Base-by-base conservation (phyloP, 768 basidiomycete species). In the Mrakia blollopis region DNA sequence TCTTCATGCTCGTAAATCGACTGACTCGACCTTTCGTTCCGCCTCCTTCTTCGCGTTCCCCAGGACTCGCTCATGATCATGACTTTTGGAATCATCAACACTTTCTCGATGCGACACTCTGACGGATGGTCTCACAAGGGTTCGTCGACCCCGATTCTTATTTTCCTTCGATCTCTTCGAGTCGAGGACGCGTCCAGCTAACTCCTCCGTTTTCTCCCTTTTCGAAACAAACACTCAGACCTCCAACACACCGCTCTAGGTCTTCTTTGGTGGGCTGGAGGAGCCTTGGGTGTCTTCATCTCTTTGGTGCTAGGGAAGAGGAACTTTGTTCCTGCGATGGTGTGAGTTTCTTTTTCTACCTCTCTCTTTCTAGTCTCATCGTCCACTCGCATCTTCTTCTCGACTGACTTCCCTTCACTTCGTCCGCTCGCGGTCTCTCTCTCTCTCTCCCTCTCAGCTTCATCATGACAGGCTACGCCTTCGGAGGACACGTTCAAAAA, bases 391-490 rank as follows among this genome's bases (percentile, higher is more conserved):
- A 4, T 47, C n/a, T 10, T n/a, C 50, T 28, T 7, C 23, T 54
- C 60, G 41, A 6, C 62, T 16, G 61, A 74, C 75, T 57, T 14
- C 57, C 41, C 30, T 35, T 39, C 37, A 23, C 39, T 41, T 41
- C 44, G 44, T 44, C 14, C 44, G n/a, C n/a, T n/a, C n/a, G n/a
- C 14, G 44, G 14, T 14, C 39, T 44, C 44, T 44, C 44, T 6
- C 44, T 6, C 14, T 11, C 44, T 44, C 44, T 44, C 10, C 7
- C 44, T 6, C 14, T 41, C 77, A 93, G 91, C 68, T 90, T 95
- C 79, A 89, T 93, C 76, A 85, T 97, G 77, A 97, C 95, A 0
- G 95, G 95, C 9, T 96, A 92, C 90, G 94, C 91, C 0, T 95
- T 97, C 92, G 91, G 91, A 0, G 89, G 92, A 62, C 94, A 97